These are phyloP conservation scores for Nannochloropsis granulata DNA, from an alignment of 108 stramenopile species.

Conservation along the genomic window DNA sequence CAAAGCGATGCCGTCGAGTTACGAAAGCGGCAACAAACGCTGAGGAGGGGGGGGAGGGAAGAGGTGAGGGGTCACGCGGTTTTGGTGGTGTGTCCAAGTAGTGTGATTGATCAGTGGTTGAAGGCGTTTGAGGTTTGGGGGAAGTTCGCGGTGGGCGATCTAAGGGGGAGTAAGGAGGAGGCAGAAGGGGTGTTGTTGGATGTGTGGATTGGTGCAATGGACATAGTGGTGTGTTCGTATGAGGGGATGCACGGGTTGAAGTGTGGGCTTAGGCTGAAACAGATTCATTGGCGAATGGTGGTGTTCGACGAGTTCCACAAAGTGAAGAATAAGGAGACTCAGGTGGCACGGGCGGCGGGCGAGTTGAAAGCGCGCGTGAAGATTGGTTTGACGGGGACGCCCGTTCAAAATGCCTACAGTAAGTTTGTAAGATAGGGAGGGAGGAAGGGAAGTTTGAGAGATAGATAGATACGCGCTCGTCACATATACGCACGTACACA, in stretches of 20 bases:
- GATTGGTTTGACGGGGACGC: slow-evolving; percentile 13
- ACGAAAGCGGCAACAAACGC: not conserved
- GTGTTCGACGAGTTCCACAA: slow-evolving; percentile 24
- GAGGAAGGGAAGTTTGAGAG: not conserved
- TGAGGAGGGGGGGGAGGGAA: not conserved
- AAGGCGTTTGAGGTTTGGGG: slow-evolving; percentile 10
- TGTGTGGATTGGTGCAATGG: not conserved
- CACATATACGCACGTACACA: too few relatives aligned
- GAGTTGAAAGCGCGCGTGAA: not conserved
- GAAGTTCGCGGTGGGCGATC: not conserved
- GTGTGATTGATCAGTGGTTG: slow-evolving; percentile 7
- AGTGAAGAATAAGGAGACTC: not conserved
- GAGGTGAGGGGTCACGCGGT: not conserved
- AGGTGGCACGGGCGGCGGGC: slow-evolving; percentile 2
- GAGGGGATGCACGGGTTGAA: not conserved
- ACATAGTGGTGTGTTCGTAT: slow-evolving; percentile 12
- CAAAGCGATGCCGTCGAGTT: not conserved
- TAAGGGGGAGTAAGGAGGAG: not conserved
- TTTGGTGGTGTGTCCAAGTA: slow-evolving; percentile 5
- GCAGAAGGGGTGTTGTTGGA: not conserved
- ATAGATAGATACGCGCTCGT: too few relatives aligned
- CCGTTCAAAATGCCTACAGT: not conserved
- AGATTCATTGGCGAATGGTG: not conserved
- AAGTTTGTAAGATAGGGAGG: not conserved
- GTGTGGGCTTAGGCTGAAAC: not conserved